These are phyloP conservation scores for Physcia stellaris DNA, from an alignment of 495 filamentous ascomycete species.

Conservation along the genomic window DNA sequence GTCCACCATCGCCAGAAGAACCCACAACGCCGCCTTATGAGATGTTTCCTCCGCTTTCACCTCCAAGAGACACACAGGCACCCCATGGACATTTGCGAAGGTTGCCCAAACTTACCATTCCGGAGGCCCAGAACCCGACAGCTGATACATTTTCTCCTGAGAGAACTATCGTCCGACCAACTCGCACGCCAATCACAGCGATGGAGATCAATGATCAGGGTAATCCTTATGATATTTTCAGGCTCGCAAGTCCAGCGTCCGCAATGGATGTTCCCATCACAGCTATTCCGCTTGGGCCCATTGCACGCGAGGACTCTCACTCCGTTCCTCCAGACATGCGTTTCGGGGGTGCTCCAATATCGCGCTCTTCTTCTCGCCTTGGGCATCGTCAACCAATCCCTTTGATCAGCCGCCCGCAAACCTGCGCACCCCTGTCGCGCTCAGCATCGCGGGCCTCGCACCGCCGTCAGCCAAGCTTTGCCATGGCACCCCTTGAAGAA, in stretches of 20 bases:
- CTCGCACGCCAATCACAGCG: conserved; percentile 13
- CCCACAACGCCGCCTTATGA: conserved; percentile 31
- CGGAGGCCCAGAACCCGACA: conserved; percentile 24
- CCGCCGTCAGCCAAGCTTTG: conserved; percentile 15
- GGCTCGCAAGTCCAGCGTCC: conserved; percentile 68
- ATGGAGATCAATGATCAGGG: conserved; percentile 9
- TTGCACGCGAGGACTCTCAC: conserved; percentile 61
- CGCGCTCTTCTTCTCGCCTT: conserved; percentile 15
- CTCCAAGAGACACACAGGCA: conserved; percentile 29
- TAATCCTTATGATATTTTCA: conserved; percentile 41
- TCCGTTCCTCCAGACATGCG: conserved; percentile 91
- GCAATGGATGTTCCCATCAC: conserved; percentile 85
- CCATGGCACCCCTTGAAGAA: conserved; percentile 23
- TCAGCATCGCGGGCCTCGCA: conserved; percentile 9
- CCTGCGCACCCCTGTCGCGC: conserved; percentile 12
- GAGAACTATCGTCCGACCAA: conserved; percentile 17
- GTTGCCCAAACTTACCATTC: conserved; percentile 48
- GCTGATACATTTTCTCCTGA: conserved; percentile 31
- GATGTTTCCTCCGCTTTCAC: conserved; percentile 29
- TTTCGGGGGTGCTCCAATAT: conserved; percentile 19
- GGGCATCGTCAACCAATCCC: conserved; percentile 19
- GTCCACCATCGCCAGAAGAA: conserved; percentile 25
- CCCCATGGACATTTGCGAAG: conserved; percentile 29
- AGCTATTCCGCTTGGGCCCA: conserved; percentile 50
- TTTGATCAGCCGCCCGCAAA: conserved; percentile 14